Evolutionary conservation across 345 rosid species (phyloP).

Genomic region (Triadica sebifera): DNA sequence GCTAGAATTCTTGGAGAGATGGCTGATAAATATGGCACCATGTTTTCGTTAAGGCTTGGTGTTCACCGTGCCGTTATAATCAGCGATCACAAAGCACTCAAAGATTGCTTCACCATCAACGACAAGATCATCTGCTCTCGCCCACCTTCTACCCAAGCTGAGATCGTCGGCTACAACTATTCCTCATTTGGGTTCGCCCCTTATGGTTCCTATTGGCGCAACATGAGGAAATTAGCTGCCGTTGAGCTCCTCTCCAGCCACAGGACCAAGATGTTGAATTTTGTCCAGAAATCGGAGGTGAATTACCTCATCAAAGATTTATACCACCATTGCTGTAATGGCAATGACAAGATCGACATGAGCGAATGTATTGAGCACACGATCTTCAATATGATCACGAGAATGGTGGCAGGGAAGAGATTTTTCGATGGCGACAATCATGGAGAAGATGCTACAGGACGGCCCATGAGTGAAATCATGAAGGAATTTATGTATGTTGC

Average conservation of each 20-base stretch:
- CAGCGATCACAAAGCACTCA: slow-evolving; percentile 1
- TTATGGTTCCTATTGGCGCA: slow-evolving; percentile 22
- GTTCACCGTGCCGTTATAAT: neutral
- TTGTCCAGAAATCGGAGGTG: slow-evolving; percentile 2
- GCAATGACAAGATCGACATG: neutral
- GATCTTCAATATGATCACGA: slow-evolving; percentile 14
- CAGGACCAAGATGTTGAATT: slow-evolving; percentile 5
- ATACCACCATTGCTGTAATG: neutral
- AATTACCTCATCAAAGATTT: slow-evolving; percentile 1
- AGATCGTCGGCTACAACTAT: slow-evolving; percentile 7
- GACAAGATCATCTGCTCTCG: slow-evolving; percentile 16
- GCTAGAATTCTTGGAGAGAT: neutral
- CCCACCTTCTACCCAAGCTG: slow-evolving; percentile 15
- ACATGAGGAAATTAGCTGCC: slow-evolving; percentile 4
- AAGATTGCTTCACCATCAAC: slow-evolving; percentile 16
- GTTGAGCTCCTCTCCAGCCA: slow-evolving; percentile 16
- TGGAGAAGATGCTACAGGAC: slow-evolving; percentile 7
- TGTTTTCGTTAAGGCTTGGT: neutral
- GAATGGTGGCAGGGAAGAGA: slow-evolving; percentile 26
- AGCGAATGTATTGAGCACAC: slow-evolving; percentile 8
- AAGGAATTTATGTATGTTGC: slow-evolving; percentile 27
- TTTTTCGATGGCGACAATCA: neutral
- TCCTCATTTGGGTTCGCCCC: slow-evolving; percentile 20
- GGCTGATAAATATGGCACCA: slow-evolving; percentile 10
- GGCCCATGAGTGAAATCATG: slow-evolving; percentile 16